Base-by-base conservation (phyloP, 179 eudicot species). In the Actinidia arguta region DNA sequence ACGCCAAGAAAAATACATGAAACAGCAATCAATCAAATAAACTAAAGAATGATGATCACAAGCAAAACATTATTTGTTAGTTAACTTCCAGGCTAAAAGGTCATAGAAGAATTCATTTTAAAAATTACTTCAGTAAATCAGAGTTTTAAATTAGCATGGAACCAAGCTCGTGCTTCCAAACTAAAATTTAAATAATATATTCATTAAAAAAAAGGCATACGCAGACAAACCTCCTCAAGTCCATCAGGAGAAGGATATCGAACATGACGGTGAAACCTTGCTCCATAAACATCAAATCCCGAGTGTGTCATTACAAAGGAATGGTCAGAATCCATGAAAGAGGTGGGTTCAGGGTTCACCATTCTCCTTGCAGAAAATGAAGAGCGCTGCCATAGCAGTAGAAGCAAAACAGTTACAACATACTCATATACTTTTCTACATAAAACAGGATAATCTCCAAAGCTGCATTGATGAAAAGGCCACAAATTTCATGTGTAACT, bases 171-270 rank as follows among this genome's bases (percentile, higher is more conserved):
- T 78, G 39, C 42, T 42, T 47, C 20, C 44, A 27, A 44, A 67
- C 4, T 56, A n/a, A 27, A 64, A 66, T 27, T 8, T 66, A 66
- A 20, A 66, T 42, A 66, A 31, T 4, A 66, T 27, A 11, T 66
- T 27, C 20, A 39, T 39, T 25, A 66, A 66, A 66, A 31, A 0
- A 17, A 39, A 8, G 44, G 70, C 12, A 18, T 1, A 13, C 42
- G 63, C 3, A 4, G 80, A 86, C 92, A 78, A 77, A 95, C 99
- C 99, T 96, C 98, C 18, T 92, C 95, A 84, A 93, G 82, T 52
- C 89, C 93, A 50, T 95, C 95, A 6, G 94, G 95, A 76, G 92
- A 87, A 76, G 85, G 92, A 87, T 92, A 92, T 66, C 95, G 90
- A 78, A 90, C 78, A 87, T 92, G 97, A 76, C 89, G 95, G 84